Evolutionary conservation across 2,329 filamentous ascomycete genomes (phyloP).

Genomic region (Hortaea werneckii): DNA sequence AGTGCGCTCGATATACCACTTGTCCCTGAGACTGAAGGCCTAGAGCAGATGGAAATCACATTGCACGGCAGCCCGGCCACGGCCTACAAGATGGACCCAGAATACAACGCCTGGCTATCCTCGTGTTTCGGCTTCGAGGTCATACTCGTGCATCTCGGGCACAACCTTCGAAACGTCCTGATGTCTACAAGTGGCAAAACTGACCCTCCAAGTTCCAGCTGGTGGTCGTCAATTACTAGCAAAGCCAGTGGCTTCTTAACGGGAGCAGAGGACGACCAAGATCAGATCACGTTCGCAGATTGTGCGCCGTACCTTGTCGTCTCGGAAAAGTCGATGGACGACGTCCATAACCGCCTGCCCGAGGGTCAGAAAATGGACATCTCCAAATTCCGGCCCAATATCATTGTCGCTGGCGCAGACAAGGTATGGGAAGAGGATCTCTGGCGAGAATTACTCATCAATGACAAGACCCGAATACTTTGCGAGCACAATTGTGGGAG

Average conservation of each 20-base stretch:
- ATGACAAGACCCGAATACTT: constrained; percentile 21
- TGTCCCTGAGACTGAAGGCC: constrained; percentile 25
- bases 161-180: constrained; percentile 31
- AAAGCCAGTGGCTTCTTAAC: constrained; percentile 5
- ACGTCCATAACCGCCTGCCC: constrained; percentile 44
- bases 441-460: constrained; percentile 31
- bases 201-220: constrained; percentile 13
- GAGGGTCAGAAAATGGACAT: constrained; percentile 31
- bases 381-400: constrained; percentile 38
- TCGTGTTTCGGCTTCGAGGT: constrained; percentile 34
- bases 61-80: constrained; percentile 35
- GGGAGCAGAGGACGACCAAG: constrained; percentile 5
- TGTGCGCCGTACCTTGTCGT: constrained; percentile 65
- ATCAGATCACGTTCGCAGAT: constrained; percentile 59
- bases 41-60: constrained; percentile 30
- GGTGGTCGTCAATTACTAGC: constrained; percentile 21
- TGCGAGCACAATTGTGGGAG: constrained; percentile 37
- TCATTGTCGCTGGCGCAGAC: constrained; percentile 33
- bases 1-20: constrained; percentile 30
- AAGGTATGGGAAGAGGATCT: constrained; percentile 37
- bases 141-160: constrained; percentile 34
- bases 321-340: constrained; percentile 57
- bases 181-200: constrained; percentile 20
- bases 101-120: constrained; percentile 36
- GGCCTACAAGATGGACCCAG: constrained; percentile 33